Evolutionary conservation across 306 rosid species (phyloP), one percentile per base, ranked within the genome.

Genomic region (Castanea crenata): DNA sequence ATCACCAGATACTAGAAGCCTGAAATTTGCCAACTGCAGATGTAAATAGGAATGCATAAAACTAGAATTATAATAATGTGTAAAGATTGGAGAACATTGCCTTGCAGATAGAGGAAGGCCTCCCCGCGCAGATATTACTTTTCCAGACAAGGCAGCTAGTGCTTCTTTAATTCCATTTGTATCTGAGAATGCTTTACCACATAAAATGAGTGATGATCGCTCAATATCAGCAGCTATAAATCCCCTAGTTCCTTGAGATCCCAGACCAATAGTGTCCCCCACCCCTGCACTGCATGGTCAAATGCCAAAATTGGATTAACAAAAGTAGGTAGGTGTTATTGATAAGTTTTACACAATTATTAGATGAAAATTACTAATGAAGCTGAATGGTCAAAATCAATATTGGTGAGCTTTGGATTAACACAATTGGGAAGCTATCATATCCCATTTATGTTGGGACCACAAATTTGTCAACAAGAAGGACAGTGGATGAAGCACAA

Each of bases 81-180:
- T 1, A 34, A 74, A 44, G 27, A 61, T 55, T 55, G 29, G 56
- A 29, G 27, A 62, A 41, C 55, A 55, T 46, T 62, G 81, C 89
- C 86, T 83, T 79, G 78, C 91, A 74, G 86, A 80, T 69, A 88
- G 61, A 74, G 91, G 81, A 71, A 85, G 83, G 34, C 84, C 89
- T 76, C 87, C 81, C 11, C 89, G 86, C 32, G 89, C 86, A 69
- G 67, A 69, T 75, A 88, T 81, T 61, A 88, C 73, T 38, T 81
- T 86, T 58, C 78, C 89, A 75, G 83, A 73, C 83, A 88, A 81
- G 71, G 83, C 71, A 70, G 74, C 69, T 11, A 88, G 84, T 69
- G 87, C 82, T 76, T 85, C 61, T 82, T 83, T 88, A 73, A 69
- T 76, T 65, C 70, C 81, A 76, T 62, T 69, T 34, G 64, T 51